phyloP scores from a whole-genome alignment of 495 filamentous ascomycete species.

The Penicillium cinerascens region DNA sequence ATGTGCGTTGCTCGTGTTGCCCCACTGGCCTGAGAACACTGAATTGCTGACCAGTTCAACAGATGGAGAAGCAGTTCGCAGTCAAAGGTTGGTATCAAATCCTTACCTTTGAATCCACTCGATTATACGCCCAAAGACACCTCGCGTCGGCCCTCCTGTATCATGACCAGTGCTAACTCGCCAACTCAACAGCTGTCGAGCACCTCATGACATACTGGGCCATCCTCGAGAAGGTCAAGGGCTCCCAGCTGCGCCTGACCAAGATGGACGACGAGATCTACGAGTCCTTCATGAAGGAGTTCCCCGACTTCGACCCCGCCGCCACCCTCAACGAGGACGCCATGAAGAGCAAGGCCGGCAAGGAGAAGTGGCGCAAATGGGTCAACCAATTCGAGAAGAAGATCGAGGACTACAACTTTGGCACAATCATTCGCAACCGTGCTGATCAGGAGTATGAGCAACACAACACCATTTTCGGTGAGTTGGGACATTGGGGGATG shows the following conservation, averaged over 20 bases:
- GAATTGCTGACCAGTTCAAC: slow-evolving; percentile 23
- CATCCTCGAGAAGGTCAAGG: slow-evolving; percentile 84
- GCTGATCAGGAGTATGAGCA: slow-evolving; percentile 80
- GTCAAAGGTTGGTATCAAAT: slow-evolving; percentile 69
- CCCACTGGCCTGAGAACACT: not conserved
- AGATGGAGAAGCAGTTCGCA: slow-evolving; percentile 99
- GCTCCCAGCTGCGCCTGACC: slow-evolving; percentile 82
- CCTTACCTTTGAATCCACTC: not conserved
- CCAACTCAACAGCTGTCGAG: slow-evolving; percentile 66
- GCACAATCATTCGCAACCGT: slow-evolving; percentile 79
- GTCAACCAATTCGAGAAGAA: slow-evolving; percentile 91
- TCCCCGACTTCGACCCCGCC: slow-evolving; percentile 87
- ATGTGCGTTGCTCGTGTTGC: slow-evolving; percentile 47
- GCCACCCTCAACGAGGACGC: slow-evolving; percentile 79
- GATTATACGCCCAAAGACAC: not conserved
- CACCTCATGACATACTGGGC: slow-evolving; percentile 96
- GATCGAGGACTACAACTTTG: slow-evolving; percentile 95
- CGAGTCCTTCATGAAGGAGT: slow-evolving; percentile 76
- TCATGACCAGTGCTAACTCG: not conserved
- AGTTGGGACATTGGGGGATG: not conserved
- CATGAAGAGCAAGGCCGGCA: slow-evolving; percentile 97
- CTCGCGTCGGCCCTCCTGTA: not conserved
- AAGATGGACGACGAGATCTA: slow-evolving; percentile 93
- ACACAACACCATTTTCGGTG: slow-evolving; percentile 82
- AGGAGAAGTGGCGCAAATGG: slow-evolving; percentile 94